Evolutionary conservation across 139 green algal species (phyloP).

Genomic region (Pleodorina starrii): DNA sequence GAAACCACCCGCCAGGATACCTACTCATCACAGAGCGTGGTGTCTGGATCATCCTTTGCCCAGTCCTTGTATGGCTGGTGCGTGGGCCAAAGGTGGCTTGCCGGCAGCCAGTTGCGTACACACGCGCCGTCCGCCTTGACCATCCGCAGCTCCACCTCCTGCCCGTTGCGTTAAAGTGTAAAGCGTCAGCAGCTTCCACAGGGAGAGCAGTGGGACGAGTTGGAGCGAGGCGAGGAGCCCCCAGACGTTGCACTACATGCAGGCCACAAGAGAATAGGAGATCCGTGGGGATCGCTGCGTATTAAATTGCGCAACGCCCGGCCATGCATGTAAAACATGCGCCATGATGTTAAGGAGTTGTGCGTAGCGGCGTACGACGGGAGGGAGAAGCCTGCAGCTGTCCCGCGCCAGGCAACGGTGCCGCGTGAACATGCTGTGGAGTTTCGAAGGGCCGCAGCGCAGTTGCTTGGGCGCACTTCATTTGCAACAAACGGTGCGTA

Average conservation of each 20-base stretch:
- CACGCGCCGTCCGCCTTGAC: not conserved
- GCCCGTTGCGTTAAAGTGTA: not conserved
- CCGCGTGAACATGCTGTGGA: not conserved
- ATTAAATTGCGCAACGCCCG: not conserved
- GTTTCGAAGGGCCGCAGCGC: not conserved
- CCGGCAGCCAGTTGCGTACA: not conserved
- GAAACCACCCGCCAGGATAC: not conserved
- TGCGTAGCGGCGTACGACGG: too few relatives aligned
- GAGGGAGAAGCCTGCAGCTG: too few relatives aligned
- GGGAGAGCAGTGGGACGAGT: not conserved
- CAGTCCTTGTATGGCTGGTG: not conserved
- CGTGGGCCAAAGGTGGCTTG: not conserved
- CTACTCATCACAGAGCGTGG: not conserved
- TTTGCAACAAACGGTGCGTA: not conserved
- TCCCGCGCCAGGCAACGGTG: not conserved
- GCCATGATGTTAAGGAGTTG: not conserved
- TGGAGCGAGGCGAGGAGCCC: not conserved
- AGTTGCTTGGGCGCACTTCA: not conserved
- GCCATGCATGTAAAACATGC: not conserved
- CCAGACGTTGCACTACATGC: not conserved
- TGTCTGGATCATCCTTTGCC: not conserved
- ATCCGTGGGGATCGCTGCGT: not conserved
- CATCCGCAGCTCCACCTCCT: not conserved
- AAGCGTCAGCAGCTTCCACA: not conserved
- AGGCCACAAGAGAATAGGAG: not conserved